Evolutionary conservation across 148 eudicot species (phyloP).

Genomic region (Pouteria glomerata): DNA sequence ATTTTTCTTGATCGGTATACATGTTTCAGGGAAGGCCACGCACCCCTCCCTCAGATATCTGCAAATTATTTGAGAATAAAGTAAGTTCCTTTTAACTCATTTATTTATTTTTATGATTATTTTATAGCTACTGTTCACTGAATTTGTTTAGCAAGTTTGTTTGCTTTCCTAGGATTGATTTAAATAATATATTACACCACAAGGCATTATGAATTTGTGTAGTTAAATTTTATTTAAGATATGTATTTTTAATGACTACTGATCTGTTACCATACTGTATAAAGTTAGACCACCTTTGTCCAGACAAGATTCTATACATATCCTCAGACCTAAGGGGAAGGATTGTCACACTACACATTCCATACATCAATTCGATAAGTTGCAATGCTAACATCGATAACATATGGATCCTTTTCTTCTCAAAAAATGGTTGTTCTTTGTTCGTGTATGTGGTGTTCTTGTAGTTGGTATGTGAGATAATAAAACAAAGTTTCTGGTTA

Average conservation of each 20-base stretch:
- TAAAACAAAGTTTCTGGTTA: neutral
- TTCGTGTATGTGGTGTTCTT: too few relatives aligned
- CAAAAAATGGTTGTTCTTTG: too few relatives aligned
- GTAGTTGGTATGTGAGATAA: neutral
- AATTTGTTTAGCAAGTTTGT: neutral
- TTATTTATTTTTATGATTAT: neutral
- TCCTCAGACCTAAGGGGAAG: neutral
- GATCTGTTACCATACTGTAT: neutral
- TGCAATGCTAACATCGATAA: neutral
- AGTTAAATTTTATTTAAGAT: neutral
- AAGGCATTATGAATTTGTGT: neutral
- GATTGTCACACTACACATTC: neutral
- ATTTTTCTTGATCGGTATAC: neutral
- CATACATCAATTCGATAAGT: constrained; percentile 4
- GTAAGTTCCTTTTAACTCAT: constrained; percentile 32
- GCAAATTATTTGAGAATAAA: constrained; percentile 59
- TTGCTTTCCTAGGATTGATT: neutral
- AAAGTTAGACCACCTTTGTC: neutral
- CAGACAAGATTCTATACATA: neutral
- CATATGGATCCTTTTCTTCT: neutral
- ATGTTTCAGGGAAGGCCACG: constrained; percentile 53
- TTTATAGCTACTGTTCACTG: neutral
- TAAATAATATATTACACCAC: neutral
- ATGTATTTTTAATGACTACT: neutral
- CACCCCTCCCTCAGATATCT: constrained; percentile 56